A percentile compares a stretch with the other conserved stretches of the same genome.
These are phyloP conservation scores for Triticum urartu DNA, from an alignment of 176 grass and related monocot genomes.

Conservation along the genomic window DNA sequence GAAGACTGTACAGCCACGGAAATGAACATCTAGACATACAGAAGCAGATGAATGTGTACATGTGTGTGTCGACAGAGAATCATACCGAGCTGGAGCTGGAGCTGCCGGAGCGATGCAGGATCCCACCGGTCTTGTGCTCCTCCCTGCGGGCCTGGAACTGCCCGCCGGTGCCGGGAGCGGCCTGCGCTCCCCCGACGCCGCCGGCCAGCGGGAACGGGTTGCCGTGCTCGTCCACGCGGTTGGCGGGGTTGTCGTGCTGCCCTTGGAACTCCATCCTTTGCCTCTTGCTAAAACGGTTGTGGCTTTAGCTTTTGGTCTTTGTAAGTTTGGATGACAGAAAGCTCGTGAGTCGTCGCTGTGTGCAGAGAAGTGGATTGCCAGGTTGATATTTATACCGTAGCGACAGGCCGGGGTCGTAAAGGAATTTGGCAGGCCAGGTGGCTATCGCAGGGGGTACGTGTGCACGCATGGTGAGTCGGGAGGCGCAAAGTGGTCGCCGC, in stretches of 20 bases:
- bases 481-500: not conserved
- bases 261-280: slow-evolving; percentile 25
- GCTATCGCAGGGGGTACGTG: not conserved
- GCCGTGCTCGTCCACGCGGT: slow-evolving; percentile 34
- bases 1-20: slow-evolving; percentile 3
- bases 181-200: not conserved
- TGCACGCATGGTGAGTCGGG: not conserved
- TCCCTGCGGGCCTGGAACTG: slow-evolving; percentile 28
- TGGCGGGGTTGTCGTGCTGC: slow-evolving; percentile 6
- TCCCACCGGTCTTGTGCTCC: slow-evolving; percentile 19
- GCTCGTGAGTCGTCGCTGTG: not conserved
- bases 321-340: not conserved
- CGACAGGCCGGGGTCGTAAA: not conserved
- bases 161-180: not conserved
- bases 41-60: too few species aligned
- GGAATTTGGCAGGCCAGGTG: not conserved
- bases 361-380: not conserved
- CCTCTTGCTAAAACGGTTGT: not conserved
- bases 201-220: not conserved
- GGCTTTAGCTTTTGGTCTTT: not conserved
- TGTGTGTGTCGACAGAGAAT: not conserved
- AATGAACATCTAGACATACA: not conserved
- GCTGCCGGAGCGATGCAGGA: slow-evolving; percentile 55
- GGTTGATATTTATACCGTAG: not conserved
- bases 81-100: slow-evolving; percentile 63